Evolutionary conservation across 495 filamentous ascomycete species (phyloP).

Genomic region (Penicillium steckii): DNA sequence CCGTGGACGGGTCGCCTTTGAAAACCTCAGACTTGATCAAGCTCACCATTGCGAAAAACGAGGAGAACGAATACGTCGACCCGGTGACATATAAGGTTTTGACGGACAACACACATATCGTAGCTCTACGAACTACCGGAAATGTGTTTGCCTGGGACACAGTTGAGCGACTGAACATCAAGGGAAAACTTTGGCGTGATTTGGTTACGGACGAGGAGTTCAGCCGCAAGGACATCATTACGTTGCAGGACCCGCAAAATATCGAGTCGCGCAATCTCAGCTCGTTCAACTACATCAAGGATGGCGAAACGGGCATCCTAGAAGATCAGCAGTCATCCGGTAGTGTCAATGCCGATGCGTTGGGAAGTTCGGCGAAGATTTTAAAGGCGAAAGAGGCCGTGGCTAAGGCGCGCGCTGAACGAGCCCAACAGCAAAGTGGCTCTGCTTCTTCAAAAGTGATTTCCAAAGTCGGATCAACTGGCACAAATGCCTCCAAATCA

Average conservation of each 20-base stretch:
- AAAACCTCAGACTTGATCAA: conserved; percentile 83
- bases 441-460: conserved; percentile 34
- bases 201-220: conserved; percentile 88
- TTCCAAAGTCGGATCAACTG: conserved; percentile 32
- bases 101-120: conserved; percentile 96
- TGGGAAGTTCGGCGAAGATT: conserved; percentile 83
- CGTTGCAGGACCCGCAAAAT: conserved; percentile 94
- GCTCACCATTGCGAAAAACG: conserved; percentile 89
- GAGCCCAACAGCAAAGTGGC: conserved; percentile 38
- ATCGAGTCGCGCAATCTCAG: conserved; percentile 78
- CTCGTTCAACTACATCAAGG: conserved; percentile 85
- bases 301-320: conserved; percentile 69
- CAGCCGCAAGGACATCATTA: conserved; percentile 88
- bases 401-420: conserved; percentile 70
- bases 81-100: conserved; percentile 96
- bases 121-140: conserved; percentile 81
- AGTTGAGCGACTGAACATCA: conserved; percentile 91
- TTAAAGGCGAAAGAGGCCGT: conserved; percentile 90
- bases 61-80: conserved; percentile 88
- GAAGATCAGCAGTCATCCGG: conserved; percentile 58
- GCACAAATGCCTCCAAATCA: conserved; percentile 20
- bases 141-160: conserved; percentile 98
- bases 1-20: conserved; percentile 76
- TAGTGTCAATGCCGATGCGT: conserved; percentile 70
- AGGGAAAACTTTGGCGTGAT: conserved; percentile 95